Evolutionary conservation across 2,329 filamentous ascomycete genomes (phyloP).

Genomic region (Monilinia aucupariae): DNA sequence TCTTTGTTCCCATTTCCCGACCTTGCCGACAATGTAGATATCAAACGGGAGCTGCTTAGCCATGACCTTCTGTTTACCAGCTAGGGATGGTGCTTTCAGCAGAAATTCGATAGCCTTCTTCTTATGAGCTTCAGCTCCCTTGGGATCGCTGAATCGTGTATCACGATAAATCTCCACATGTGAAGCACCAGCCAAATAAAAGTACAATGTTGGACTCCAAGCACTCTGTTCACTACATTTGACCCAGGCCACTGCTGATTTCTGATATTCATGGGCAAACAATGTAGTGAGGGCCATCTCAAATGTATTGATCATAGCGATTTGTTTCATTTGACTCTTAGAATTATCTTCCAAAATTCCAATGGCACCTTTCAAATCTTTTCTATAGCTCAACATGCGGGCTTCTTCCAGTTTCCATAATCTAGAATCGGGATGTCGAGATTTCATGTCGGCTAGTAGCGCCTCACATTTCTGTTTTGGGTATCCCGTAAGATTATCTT

Average conservation of each 20-base stretch:
- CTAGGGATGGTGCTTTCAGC: conserved; percentile 63
- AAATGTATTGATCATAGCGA: conserved; percentile 79
- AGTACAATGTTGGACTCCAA: conserved; percentile 87
- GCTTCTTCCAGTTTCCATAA: conserved; percentile 89
- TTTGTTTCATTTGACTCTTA: conserved; percentile 75
- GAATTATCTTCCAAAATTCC: conserved; percentile 54
- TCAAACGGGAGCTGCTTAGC: conserved; percentile 86
- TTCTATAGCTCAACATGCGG: conserved; percentile 63
- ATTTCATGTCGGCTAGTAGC: conserved; percentile 68
- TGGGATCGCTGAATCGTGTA: conserved; percentile 40
- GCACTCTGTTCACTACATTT: conserved; percentile 74
- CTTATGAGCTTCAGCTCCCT: conserved; percentile 52
- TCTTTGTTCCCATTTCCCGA: conserved; percentile 81
- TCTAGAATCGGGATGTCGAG: conserved; percentile 71
- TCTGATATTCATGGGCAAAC: conserved; percentile 70
- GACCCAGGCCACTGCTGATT: conserved; percentile 70
- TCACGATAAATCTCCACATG: conserved; percentile 78
- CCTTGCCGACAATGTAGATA: conserved; percentile 73
- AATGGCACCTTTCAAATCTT: conserved; percentile 62
- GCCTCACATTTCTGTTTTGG: conserved; percentile 61
- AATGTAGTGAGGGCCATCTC: conserved; percentile 75
- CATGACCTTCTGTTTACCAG: conserved; percentile 87
- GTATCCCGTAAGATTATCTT: conserved; percentile 60
- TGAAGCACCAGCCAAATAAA: conserved; percentile 75
- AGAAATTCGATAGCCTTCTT: conserved; percentile 63